These are phyloP conservation scores for Pyrenochaeta sp. DNA, from an alignment of 2,329 filamentous ascomycete genomes.

Conservation along the genomic window DNA sequence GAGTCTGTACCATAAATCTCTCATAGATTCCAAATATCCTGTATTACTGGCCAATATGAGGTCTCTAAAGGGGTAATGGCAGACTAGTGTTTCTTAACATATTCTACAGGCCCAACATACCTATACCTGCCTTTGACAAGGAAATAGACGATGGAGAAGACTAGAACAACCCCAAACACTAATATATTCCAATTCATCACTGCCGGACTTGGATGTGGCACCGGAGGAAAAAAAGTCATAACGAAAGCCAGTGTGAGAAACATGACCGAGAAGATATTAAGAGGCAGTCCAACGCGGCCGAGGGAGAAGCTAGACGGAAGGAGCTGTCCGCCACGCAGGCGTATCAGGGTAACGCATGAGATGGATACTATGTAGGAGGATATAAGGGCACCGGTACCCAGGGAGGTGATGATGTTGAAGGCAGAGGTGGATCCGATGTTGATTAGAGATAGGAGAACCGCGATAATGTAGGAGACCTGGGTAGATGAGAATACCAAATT, in stretches of 20 bases:
- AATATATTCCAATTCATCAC: constrained; percentile 57
- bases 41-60: too few relatives aligned
- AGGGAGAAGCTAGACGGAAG: constrained; percentile 57
- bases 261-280: constrained; percentile 51
- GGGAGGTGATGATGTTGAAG: constrained; percentile 23
- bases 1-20: too few relatives aligned
- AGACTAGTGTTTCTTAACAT: constrained; percentile 16
- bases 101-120: constrained; percentile 42
- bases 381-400: constrained; percentile 20
- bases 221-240: constrained; percentile 53
- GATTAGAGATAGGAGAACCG: constrained; percentile 55
- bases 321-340: constrained; percentile 52
- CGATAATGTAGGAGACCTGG: constrained; percentile 44
- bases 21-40: too few relatives aligned
- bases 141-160: constrained; percentile 54
- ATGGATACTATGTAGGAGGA: constrained; percentile 51
- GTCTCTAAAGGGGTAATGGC: too few relatives aligned
- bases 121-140: constrained; percentile 45
- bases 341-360: constrained; percentile 54
- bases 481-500: background rate
- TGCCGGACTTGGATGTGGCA: constrained; percentile 14
- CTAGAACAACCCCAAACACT: constrained; percentile 53
- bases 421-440: constrained; percentile 54
- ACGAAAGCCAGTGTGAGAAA: constrained; percentile 52
- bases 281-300: constrained; percentile 51